Conservation (phyloP, 1,284 basidiomycete species). For the Megacollybia platyphylla region DNA sequence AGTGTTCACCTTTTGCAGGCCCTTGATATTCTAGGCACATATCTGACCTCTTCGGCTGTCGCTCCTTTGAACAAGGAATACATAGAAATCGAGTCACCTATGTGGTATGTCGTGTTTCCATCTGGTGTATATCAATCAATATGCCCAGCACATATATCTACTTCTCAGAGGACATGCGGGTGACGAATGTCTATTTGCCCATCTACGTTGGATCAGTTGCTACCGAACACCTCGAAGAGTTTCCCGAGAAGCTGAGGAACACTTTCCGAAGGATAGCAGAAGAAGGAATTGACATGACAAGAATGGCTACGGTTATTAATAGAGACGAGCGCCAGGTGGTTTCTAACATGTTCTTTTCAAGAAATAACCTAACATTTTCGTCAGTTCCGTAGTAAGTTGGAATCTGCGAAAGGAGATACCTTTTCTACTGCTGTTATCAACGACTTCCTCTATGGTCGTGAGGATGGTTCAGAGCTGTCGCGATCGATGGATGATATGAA, state of each 20-base stretch:
- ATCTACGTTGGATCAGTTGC: conserved; percentile 83
- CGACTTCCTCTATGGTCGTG: conserved; percentile 83
- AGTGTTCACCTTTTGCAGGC: conserved; percentile 33
- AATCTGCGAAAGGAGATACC: conserved; percentile 65
- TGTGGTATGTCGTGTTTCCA: conserved; percentile 40
- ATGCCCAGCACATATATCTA: conserved; percentile 65
- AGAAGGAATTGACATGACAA: conserved; percentile 82
- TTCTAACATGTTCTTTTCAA: conserved; percentile 1
- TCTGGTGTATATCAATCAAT: neutral
- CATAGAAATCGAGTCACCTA: conserved; percentile 84
- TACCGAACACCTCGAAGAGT: conserved; percentile 60
- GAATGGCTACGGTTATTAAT: conserved; percentile 83
- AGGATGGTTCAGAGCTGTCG: conserved; percentile 73
- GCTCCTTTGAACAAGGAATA: conserved; percentile 90
- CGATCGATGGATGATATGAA: conserved; percentile 71
- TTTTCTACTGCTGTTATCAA: conserved; percentile 65
- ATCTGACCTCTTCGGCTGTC: conserved; percentile 83
- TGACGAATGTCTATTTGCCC: conserved; percentile 63
- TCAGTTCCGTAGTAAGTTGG: conserved; percentile 64
- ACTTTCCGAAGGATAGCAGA: conserved; percentile 64
- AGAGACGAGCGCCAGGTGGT: conserved; percentile 78
- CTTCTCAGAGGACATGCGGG: conserved; percentile 71
- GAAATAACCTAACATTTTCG: conserved; percentile 4
- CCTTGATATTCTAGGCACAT: conserved; percentile 76
- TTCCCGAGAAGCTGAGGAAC: conserved; percentile 59